Percentiles rank a stretch among this genome's conserved stretches.
phyloP scores from a whole-genome alignment of 2,329 filamentous ascomycete genomes.

The Aspergillus phoenicis region DNA sequence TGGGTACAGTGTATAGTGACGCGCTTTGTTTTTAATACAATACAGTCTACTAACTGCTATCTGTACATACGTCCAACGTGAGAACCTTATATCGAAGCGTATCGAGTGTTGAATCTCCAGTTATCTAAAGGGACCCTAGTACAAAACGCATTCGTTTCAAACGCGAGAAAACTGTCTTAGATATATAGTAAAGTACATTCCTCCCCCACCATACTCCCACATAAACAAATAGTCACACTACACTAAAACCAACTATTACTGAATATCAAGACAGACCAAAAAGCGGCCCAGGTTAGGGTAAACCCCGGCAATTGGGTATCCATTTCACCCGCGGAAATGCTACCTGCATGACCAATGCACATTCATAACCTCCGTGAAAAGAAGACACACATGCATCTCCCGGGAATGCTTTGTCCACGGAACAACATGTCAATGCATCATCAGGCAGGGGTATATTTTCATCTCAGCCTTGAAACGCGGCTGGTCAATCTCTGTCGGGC shows the following conservation, averaged over 20 bases:
- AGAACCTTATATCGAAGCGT: too few relatives aligned
- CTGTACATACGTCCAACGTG: too few relatives aligned
- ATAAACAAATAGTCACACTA: too few relatives aligned
- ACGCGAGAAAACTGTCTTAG: too few relatives aligned
- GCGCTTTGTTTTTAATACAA: not conserved
- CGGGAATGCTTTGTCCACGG: not conserved
- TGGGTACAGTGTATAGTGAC: not conserved
- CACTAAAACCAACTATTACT: not conserved
- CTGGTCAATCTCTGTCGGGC: not conserved
- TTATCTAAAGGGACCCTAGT: too few relatives aligned
- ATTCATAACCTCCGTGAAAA: not conserved
- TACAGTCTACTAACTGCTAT: not conserved
- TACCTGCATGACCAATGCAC: not conserved
- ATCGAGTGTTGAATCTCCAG: too few relatives aligned
- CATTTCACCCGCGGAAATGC: not conserved
- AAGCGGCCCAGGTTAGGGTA: not conserved
- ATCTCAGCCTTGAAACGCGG: not conserved
- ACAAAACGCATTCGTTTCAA: too few relatives aligned
- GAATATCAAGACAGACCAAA: not conserved
- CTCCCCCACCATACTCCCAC: not conserved
- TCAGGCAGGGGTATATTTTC: not conserved
- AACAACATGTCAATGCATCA: not conserved
- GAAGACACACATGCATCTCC: not conserved
- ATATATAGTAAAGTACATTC: not conserved
- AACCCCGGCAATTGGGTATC: constrained; percentile 1